Conservation (phyloP, 2,329 filamentous ascomycete genomes). For the Lasiodiplodia gonubiensis region DNA sequence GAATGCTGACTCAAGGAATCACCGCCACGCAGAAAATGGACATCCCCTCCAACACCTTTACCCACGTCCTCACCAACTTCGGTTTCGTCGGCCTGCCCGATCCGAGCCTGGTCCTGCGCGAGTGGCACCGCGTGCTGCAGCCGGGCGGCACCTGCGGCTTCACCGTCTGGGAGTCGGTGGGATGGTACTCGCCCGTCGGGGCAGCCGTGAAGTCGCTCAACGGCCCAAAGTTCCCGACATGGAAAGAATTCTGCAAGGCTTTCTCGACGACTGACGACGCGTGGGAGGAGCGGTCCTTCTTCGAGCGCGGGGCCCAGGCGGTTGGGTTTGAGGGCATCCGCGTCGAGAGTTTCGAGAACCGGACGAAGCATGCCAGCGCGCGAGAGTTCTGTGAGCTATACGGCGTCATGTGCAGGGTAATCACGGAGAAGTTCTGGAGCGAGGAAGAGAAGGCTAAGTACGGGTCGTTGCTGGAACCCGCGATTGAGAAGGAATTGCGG, state of each 20-base stretch:
- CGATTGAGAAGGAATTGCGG: constrained; percentile 15
- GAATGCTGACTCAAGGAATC: background rate
- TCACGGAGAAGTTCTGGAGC: constrained; percentile 20
- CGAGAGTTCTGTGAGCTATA: constrained; percentile 1
- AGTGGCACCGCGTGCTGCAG: constrained; percentile 51
- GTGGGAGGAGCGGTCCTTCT: constrained; percentile 21
- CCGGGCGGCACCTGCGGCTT: constrained; percentile 65
- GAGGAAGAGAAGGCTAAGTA: constrained; percentile 27
- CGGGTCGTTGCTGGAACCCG: constrained; percentile 3
- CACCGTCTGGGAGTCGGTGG: constrained; percentile 48
- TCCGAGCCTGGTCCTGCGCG: constrained; percentile 43
- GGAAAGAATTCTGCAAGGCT: constrained; percentile 4
- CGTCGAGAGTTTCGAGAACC: background rate
- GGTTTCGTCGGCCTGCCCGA: constrained; percentile 56
- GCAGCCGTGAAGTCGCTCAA: background rate
- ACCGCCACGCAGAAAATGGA: constrained; percentile 2
- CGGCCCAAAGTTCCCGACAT: constrained; percentile 4
- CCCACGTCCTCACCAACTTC: constrained; percentile 51
- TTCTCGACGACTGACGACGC: background rate
- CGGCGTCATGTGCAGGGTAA: background rate
- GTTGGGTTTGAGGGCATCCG: constrained; percentile 22
- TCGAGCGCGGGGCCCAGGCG: background rate
- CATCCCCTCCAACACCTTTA: constrained; percentile 23
- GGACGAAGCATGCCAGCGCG: constrained; percentile 8
- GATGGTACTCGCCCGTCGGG: constrained; percentile 18